phyloP scores from a whole-genome alignment of 306 rosid species.

The Carpinus viminea region DNA sequence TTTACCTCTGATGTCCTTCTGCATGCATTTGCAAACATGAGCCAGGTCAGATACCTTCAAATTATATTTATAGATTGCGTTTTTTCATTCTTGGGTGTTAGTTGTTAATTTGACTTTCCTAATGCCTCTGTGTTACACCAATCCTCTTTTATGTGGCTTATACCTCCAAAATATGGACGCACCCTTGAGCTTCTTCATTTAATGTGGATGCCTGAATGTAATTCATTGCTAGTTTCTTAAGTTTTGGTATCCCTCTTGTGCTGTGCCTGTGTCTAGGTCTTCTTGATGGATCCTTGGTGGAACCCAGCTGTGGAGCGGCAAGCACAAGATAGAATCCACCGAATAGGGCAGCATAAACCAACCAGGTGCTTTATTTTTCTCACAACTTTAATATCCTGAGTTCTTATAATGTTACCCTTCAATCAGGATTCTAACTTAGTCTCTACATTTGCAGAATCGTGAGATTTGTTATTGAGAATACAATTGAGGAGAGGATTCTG shows the following conservation, averaged over 20 bases:
- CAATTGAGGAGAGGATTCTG: slow-evolving; percentile 93
- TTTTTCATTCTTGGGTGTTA: neutral
- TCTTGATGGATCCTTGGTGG: slow-evolving; percentile 99
- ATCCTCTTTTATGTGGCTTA: neutral
- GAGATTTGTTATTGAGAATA: slow-evolving; percentile 82
- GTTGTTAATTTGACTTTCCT: neutral
- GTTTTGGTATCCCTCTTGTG: neutral
- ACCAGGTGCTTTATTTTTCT: slow-evolving; percentile 58
- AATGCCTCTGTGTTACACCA: neutral
- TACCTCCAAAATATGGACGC: neutral
- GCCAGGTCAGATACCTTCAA: neutral
- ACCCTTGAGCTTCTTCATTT: neutral
- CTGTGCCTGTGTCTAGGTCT: slow-evolving; percentile 53
- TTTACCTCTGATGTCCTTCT: neutral
- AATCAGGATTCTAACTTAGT: slow-evolving; percentile 11
- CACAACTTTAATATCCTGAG: neutral
- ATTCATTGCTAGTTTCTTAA: no score
- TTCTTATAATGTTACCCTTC: neutral
- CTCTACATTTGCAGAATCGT: slow-evolving; percentile 49
- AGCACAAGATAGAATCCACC: slow-evolving; percentile 94
- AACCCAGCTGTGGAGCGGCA: slow-evolving; percentile 95
- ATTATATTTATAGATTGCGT: neutral
- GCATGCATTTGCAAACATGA: neutral
- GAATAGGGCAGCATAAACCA: slow-evolving; percentile 93
- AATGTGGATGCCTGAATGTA: neutral